Evolutionary conservation across 805 yeast species (phyloP), one percentile per base, ranked within the genome.

Genomic region (Kodamaea lidongshanica): DNA sequence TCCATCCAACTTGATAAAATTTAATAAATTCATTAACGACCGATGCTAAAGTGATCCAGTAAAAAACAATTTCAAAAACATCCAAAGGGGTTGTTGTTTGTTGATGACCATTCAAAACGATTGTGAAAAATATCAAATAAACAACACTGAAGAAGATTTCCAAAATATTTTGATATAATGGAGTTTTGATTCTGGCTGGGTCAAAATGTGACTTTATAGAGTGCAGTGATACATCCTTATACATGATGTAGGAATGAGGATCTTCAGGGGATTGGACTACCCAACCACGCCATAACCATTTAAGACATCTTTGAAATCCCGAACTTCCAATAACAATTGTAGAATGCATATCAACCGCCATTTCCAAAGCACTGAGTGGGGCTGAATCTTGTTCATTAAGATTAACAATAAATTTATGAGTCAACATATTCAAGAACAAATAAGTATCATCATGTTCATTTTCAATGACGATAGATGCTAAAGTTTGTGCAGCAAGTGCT

Each of bases 271-370:
- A 72, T 55, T 85, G 95, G 29, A 82, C 68, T 39, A 86, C 82
- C 94, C 95, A 84, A 16, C 96, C 96, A 34, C 88, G 64, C 96
- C 96, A 86, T 28, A 86, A 55, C 94, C 95, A 86, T 42, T 79
- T 76, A 46, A 85, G 70, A 58, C 95, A 84, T 32, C 94, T 61
- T 54, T 86, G 95, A 52, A 75, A 86, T 0, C 95, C 95, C 6
- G 79, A 61, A 0, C 94, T 74, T 2, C 86, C 78, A 44, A 87
- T 83, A 11, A 85, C 78, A 13, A 70, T 67, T 6, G 88, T 77
- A 7, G 82, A 72, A 43, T 86, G 95, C 72, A 77, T 73, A 48
- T 86, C 95, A 16, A 83, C 86, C 0, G 95, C 94, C 45, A 85
- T 54, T 50, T 86, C 96, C 39, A 86, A 58, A 0, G 87, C 94